Conservation (phyloP, 2,329 filamentous ascomycete species). For the Fusarium armeniacum region DNA sequence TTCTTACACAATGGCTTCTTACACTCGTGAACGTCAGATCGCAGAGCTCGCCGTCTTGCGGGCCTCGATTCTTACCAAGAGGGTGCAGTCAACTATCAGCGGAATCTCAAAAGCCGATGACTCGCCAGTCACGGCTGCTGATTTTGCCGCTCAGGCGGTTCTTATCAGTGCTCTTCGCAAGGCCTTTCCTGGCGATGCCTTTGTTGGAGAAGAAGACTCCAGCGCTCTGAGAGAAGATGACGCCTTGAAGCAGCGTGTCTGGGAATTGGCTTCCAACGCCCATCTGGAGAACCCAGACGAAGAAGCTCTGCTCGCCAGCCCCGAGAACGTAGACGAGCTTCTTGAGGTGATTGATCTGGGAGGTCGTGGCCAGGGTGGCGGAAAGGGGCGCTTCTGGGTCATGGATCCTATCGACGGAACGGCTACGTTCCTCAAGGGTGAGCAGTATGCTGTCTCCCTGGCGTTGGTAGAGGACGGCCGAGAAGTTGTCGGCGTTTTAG, state of each 20-base stretch:
- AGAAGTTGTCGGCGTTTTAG: conserved; percentile 71
- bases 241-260: conserved; percentile 66
- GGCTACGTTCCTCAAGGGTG: conserved; percentile 70
- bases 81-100: conserved; percentile 58
- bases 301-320: conserved; percentile 54
- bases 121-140: conserved; percentile 73
- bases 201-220: conserved; percentile 73
- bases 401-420: conserved; percentile 77
- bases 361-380: conserved; percentile 57
- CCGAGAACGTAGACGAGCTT: conserved; percentile 66
- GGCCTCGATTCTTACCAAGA: conserved; percentile 70
- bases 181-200: conserved; percentile 68
- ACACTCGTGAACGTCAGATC: conserved; percentile 51
- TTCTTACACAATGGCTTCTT: conserved; percentile 42
- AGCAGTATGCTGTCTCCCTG: conserved; percentile 74
- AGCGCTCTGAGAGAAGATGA: conserved; percentile 64
- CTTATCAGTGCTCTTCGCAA: conserved; percentile 69
- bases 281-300: conserved; percentile 25
- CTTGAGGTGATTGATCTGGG: conserved; percentile 73
- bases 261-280: conserved; percentile 63
- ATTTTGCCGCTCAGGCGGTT: conserved; percentile 74
- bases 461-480: conserved; percentile 69
- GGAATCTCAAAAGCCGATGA: conserved; percentile 69
- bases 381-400: conserved; percentile 66
- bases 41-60: conserved; percentile 65